These are phyloP conservation scores for Coprinellus micaceus DNA, from an alignment of 768 basidiomycete genomes.

Conservation along the genomic window DNA sequence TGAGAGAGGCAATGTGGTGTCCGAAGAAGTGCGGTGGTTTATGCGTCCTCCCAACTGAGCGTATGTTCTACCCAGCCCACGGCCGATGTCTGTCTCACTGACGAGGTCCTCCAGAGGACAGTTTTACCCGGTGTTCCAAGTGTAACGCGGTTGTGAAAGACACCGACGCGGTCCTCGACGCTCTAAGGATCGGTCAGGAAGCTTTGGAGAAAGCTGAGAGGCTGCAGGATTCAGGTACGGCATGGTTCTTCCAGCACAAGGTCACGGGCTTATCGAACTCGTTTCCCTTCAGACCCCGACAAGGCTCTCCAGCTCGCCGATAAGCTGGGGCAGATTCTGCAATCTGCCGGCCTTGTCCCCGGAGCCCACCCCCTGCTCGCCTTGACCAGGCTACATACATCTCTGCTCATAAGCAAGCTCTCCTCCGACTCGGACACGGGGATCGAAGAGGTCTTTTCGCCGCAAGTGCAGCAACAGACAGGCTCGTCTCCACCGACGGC, in stretches of 20 bases:
- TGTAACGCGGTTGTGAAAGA: conserved; percentile 50
- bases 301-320: conserved; percentile 59
- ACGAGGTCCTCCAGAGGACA: conserved; percentile 36
- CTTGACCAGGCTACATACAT: conserved; percentile 65
- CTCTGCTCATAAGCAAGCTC: conserved; percentile 58
- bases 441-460: conserved; percentile 25
- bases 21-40: conserved; percentile 64
- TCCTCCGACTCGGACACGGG: conserved; percentile 15
- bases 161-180: conserved; percentile 57
- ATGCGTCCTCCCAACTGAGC: conserved; percentile 60
- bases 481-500: neutral
- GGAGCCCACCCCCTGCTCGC: conserved; percentile 77
- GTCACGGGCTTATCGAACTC: neutral
- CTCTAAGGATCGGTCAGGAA: conserved; percentile 66
- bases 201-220: conserved; percentile 67
- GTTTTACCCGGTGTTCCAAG: conserved; percentile 45
- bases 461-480: conserved; percentile 17
- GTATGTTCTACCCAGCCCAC: no score
- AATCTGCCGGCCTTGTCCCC: conserved; percentile 54
- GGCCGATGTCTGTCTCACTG: no score
- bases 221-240: conserved; percentile 57
- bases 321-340: conserved; percentile 63
- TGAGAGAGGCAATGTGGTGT: conserved; percentile 66
- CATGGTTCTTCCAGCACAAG: neutral
- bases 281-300: conserved; percentile 42